These are phyloP conservation scores for Komagataella ulmi DNA, from an alignment of 805 yeast species.

Conservation along the genomic window DNA sequence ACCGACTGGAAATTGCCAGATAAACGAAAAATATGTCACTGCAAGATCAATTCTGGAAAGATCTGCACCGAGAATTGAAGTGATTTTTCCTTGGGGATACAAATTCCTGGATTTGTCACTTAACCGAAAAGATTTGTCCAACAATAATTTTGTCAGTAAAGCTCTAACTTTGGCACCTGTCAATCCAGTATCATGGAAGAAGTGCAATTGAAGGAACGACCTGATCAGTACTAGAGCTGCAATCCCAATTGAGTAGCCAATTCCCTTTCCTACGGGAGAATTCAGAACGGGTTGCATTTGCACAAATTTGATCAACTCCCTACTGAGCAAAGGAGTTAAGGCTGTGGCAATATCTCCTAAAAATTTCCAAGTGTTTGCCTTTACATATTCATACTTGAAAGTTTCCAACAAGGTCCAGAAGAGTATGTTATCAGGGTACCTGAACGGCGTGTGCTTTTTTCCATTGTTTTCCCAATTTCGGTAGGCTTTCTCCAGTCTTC, in stretches of 20 bases:
- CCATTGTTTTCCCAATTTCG: slow-evolving; percentile 5
- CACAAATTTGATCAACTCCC: slow-evolving; percentile 49
- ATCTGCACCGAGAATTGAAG: slow-evolving; percentile 73
- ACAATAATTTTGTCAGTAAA: slow-evolving; percentile 51
- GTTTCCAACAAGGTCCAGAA: slow-evolving; percentile 32
- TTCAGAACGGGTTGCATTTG: slow-evolving; percentile 30
- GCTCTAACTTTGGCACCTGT: slow-evolving; percentile 65
- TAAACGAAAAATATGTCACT: slow-evolving; percentile 51
- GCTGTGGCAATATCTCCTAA: slow-evolving; percentile 33
- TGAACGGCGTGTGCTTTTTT: slow-evolving; percentile 12
- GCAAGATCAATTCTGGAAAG: slow-evolving; percentile 69
- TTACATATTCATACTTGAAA: slow-evolving; percentile 29
- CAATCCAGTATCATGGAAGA: slow-evolving; percentile 42
- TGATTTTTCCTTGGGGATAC: slow-evolving; percentile 59
- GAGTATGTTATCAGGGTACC: slow-evolving; percentile 9
- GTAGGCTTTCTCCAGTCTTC: slow-evolving; percentile 16
- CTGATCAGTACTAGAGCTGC: slow-evolving; percentile 37
- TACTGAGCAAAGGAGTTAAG: slow-evolving; percentile 53
- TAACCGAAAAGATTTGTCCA: slow-evolving; percentile 52
- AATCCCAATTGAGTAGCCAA: slow-evolving; percentile 70
- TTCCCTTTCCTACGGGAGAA: slow-evolving; percentile 41
- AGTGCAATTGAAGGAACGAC: slow-evolving; percentile 43
- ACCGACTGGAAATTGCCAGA: slow-evolving; percentile 49
- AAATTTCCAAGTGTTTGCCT: slow-evolving; percentile 25
- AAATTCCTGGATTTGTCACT: slow-evolving; percentile 47